Conservation (phyloP, 2,329 filamentous ascomycete species). For the Ascochyta koolunga region DNA sequence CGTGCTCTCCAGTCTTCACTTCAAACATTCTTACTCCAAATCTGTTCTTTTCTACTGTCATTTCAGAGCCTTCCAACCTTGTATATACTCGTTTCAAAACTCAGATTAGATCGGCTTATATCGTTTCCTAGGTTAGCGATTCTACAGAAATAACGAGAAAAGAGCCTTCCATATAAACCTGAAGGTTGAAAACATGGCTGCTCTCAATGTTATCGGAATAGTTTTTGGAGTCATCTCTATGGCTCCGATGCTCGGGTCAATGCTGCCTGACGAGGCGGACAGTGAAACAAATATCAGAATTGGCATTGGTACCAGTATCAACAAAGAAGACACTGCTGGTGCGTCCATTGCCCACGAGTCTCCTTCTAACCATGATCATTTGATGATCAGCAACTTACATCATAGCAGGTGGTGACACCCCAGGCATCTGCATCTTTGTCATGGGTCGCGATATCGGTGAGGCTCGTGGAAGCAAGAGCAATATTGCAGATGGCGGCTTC, state of each 20-base stretch:
- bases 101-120: too few species aligned
- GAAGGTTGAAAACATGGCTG: not conserved
- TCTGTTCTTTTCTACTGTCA: too few species aligned
- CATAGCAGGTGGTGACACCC: conserved; percentile 2
- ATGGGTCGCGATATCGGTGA: conserved; percentile 10
- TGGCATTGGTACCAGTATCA: conserved; percentile 6
- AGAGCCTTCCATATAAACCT: not conserved
- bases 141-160: too few species aligned
- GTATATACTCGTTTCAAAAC: too few species aligned
- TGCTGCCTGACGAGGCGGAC: conserved; percentile 4
- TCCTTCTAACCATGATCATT: too few species aligned
- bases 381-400: not conserved
- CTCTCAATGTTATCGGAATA: conserved; percentile 1
- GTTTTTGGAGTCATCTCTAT: conserved; percentile 1
- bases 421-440: conserved; percentile 6
- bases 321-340: conserved; percentile 2
- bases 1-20: too few species aligned
- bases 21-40: too few species aligned
- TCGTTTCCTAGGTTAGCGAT: too few species aligned
- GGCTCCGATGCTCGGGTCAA: conserved; percentile 1
- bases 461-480: conserved; percentile 7
- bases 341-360: not conserved
- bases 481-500: conserved; percentile 8
- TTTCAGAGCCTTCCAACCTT: too few species aligned
- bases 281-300: conserved; percentile 2